These are phyloP conservation scores for Austroboletus novae-zelandiae DNA, from an alignment of 1,284 basidiomycete genomes.

Conservation along the genomic window DNA sequence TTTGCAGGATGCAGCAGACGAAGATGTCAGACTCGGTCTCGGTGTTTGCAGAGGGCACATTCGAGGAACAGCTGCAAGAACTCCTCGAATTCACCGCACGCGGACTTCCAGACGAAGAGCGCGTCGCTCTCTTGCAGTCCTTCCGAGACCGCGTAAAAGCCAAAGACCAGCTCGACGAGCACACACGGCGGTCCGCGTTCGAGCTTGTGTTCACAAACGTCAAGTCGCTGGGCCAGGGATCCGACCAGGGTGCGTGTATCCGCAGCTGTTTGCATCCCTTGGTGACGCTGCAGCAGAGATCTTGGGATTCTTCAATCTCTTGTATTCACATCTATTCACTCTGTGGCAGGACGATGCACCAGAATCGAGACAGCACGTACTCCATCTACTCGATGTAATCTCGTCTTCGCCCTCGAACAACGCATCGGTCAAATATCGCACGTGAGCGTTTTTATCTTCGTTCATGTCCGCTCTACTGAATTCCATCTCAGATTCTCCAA, in stretches of 20 bases:
- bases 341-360: slow-evolving; percentile 53
- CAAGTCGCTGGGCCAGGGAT: slow-evolving; percentile 70
- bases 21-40: slow-evolving; percentile 66
- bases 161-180: slow-evolving; percentile 48
- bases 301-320: slow-evolving; percentile 84
- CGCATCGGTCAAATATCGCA: slow-evolving; percentile 62
- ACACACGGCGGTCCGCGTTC: slow-evolving; percentile 51
- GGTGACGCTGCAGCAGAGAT: slow-evolving; percentile 50
- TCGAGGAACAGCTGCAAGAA: slow-evolving; percentile 81
- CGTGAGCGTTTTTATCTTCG: slow-evolving; percentile 43
- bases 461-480: slow-evolving; percentile 6
- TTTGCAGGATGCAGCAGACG: slow-evolving; percentile 2
- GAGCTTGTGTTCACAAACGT: slow-evolving; percentile 58
- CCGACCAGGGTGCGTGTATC: slow-evolving; percentile 60
- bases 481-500: slow-evolving; percentile 67
- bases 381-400: slow-evolving; percentile 54
- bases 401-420: slow-evolving; percentile 52
- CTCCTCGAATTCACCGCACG: slow-evolving; percentile 75
- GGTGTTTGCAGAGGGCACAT: slow-evolving; percentile 86
- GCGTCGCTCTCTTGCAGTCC: slow-evolving; percentile 59
- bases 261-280: background rate
- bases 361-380: slow-evolving; percentile 52
- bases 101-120: slow-evolving; percentile 67
- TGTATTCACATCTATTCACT: slow-evolving; percentile 67
- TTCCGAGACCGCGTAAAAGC: slow-evolving; percentile 62